These are phyloP conservation scores for Lophiotrema nucula DNA, from an alignment of 495 filamentous ascomycete species.

Conservation along the genomic window DNA sequence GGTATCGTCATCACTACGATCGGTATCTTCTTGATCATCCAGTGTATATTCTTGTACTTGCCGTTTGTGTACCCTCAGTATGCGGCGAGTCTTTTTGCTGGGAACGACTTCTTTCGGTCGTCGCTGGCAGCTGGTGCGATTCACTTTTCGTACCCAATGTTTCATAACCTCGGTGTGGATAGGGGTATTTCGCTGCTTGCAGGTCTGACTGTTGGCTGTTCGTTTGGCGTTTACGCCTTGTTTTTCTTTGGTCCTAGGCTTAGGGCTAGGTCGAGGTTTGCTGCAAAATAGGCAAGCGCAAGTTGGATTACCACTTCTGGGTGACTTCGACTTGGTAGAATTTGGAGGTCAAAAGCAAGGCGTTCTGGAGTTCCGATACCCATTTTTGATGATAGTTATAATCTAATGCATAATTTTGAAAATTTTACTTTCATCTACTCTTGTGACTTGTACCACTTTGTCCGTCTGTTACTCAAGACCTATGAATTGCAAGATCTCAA, in stretches of 20 bases:
- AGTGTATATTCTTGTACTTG: conserved; percentile 66
- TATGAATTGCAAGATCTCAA: no score
- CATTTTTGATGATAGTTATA: no score
- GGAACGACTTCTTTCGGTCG: conserved; percentile 59
- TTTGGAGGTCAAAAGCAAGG: no score
- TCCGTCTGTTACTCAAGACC: no score
- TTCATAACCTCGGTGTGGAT: conserved; percentile 57
- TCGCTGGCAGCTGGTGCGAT: conserved; percentile 58
- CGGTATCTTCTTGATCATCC: conserved; percentile 54
- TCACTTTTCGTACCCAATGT: conserved; percentile 58
- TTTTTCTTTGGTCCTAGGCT: conserved; percentile 54
- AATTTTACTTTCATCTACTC: no score
- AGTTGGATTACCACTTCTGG: neutral
- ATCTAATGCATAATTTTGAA: no score
- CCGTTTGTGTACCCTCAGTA: conserved; percentile 62
- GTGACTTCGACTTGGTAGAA: no score
- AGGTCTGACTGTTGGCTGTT: conserved; percentile 55
- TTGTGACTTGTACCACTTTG: no score
- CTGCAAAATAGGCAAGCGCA: conserved; percentile 34
- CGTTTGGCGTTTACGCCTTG: conserved; percentile 56
- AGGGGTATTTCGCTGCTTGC: conserved; percentile 56
- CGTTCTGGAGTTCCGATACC: neutral
- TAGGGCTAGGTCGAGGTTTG: conserved; percentile 50
- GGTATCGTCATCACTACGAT: conserved; percentile 57
- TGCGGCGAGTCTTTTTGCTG: conserved; percentile 60